These are phyloP conservation scores for Silene noctiflora DNA, from an alignment of 179 eudicot species.

Conservation along the genomic window DNA sequence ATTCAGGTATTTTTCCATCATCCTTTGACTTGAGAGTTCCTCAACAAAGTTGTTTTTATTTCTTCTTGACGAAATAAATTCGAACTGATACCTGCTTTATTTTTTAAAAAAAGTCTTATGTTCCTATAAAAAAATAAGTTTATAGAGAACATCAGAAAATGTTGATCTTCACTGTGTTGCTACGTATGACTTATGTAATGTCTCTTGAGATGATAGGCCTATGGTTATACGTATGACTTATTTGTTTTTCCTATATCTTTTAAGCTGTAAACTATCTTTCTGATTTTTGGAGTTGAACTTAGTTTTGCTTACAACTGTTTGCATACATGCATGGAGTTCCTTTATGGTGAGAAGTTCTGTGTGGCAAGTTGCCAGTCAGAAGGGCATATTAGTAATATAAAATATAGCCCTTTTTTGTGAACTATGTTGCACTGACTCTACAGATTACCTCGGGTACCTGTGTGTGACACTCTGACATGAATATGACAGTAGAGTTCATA, in stretches of 20 bases:
- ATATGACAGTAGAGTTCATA: too few species aligned
- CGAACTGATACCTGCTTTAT: too few species aligned
- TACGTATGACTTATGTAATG: not conserved
- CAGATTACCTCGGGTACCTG: too few species aligned
- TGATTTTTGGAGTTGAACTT: not conserved
- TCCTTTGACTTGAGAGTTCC: not conserved
- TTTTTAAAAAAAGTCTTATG: too few species aligned
- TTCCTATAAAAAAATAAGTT: not conserved
- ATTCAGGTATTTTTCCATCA: constrained; percentile 48
- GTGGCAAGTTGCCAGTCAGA: too few species aligned
- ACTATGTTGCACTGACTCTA: too few species aligned
- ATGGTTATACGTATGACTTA: not conserved
- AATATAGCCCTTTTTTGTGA: too few species aligned
- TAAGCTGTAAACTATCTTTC: not conserved
- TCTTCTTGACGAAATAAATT: not conserved
- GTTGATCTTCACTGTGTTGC: not conserved
- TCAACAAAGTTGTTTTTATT: not conserved
- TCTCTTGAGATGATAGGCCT: not conserved
- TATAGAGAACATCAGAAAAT: not conserved
- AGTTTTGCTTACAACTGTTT: not conserved
- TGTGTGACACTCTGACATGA: too few species aligned
- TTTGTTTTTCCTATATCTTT: not conserved
- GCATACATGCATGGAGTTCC: not conserved
- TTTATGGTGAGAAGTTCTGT: not conserved
- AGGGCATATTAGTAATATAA: too few species aligned